Percentiles rank a stretch among this genome's conserved stretches.
Evolutionary conservation across 83 land plant genomes (phyloP).

Genomic region (Picea abies): DNA sequence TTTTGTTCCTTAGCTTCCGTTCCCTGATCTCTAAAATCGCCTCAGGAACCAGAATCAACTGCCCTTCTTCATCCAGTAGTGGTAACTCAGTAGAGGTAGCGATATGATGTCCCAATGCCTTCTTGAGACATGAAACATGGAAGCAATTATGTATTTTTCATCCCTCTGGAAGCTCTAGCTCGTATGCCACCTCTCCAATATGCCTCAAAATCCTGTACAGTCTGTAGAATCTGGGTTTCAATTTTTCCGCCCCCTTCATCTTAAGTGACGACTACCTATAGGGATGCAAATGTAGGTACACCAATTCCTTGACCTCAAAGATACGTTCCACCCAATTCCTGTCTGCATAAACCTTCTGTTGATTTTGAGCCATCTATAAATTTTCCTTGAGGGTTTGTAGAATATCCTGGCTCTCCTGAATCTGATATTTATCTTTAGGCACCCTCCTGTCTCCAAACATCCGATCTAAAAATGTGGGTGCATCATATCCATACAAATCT

Average conservation of each 20-base stretch:
- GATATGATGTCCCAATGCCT: too few species aligned
- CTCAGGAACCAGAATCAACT: neutral
- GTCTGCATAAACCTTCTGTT: neutral
- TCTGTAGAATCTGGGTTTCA: neutral
- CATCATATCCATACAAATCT: too few species aligned
- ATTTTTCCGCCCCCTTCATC: neutral
- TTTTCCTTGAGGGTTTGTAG: neutral
- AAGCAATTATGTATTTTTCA: neutral
- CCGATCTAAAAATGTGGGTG: neutral
- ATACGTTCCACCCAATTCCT: neutral
- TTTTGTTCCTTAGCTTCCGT: too few species aligned
- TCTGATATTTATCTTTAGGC: neutral
- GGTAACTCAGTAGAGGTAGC: too few species aligned
- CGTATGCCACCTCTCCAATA: neutral
- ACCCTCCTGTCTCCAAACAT: neutral
- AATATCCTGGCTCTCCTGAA: neutral
- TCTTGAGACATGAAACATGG: too few species aligned
- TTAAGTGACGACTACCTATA: neutral
- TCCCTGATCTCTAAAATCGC: neutral
- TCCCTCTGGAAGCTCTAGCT: neutral
- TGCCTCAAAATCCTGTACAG: neutral
- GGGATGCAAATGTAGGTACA: neutral
- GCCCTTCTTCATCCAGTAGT: too few species aligned
- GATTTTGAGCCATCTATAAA: neutral
- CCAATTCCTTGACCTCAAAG: neutral